Base-by-base conservation (phyloP, 352 stramenopile species). In the Phytophthora ramorum region DNA sequence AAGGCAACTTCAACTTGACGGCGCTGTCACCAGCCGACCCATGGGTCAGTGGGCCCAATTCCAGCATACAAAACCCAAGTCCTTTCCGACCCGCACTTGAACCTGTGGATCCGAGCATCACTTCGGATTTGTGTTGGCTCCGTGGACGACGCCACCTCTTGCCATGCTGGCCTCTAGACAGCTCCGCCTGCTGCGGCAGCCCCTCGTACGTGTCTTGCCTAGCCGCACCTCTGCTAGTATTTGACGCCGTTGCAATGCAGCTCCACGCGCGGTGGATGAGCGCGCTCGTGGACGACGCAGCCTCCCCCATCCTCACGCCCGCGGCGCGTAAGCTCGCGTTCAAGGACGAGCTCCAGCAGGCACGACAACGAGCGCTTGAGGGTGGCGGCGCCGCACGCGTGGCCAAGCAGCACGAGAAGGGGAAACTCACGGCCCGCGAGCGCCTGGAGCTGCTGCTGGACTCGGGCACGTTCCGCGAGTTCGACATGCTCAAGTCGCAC, bases 361-460 rank as follows among this genome's bases (percentile, higher is more conserved):
- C 83, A 16, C 81, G 88, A 20, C 45, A 87, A 47, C 68, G 87
- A 16, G 89, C 95, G 8, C 62, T 98, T 6, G 69, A 94, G 10
- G 97, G 96, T n/a, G 96, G 96, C 49, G 97, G 96, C 2, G 52
- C 74, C 38, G 60, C 73, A 10, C 78, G 97, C 34, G 91, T 96
- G 52, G 83, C 78, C 17, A 93, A 92, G 58, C 97, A 99, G 76
- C 98, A 99, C 73, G 80, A 81, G 17, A 97, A 96, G 66, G 98
- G 98, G 28, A 99, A 98, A 53, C 89, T 99, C 20, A 99, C 97
- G 17, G 98, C 98, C 28, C 85, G 97, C 35, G 98, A 99, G 78
- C 90, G 98, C 40, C 78, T 99, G 22, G 75, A 92, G 46, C 71
- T 99, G 34, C 80, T 99, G n/a, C 90, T 99, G 46, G 97, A 99